These are phyloP conservation scores for Striga hermonthica DNA, from an alignment of 305 asterid species.

Conservation along the genomic window DNA sequence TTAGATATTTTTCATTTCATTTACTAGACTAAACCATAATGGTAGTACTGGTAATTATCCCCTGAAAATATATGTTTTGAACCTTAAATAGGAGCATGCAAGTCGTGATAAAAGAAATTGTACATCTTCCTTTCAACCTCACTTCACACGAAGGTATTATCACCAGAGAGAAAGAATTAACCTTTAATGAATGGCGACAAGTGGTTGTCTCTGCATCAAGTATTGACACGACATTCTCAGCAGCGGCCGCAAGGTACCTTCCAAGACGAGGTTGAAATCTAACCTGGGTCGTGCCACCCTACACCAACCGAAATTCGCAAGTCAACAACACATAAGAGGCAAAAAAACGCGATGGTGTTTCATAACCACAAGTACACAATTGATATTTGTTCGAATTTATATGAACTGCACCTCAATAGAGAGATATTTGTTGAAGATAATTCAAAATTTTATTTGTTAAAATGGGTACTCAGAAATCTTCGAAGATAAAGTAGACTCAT, in stretches of 20 bases:
- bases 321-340: no score
- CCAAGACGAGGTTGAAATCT: slow-evolving; percentile 96
- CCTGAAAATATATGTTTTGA: no score
- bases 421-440: not conserved
- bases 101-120: no score
- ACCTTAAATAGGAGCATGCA: no score
- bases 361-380: not conserved
- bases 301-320: slow-evolving; percentile 26
- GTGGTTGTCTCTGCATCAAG: slow-evolving; percentile 77
- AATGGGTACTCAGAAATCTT: not conserved
- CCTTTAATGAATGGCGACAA: slow-evolving; percentile 85
- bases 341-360: no score
- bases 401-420: not conserved
- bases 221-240: slow-evolving; percentile 82
- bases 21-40: no score
- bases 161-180: slow-evolving; percentile 14
- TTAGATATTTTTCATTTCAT: no score
- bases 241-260: slow-evolving; percentile 89
- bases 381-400: not conserved
- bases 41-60: no score
- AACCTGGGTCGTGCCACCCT: slow-evolving; percentile 89
- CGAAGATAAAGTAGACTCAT: not conserved
- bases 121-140: no score
- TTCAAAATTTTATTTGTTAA: no score
- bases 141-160: no score